These are phyloP conservation scores for Alternaria sp. DNA, from an alignment of 2,329 filamentous ascomycete genomes.

Conservation along the genomic window DNA sequence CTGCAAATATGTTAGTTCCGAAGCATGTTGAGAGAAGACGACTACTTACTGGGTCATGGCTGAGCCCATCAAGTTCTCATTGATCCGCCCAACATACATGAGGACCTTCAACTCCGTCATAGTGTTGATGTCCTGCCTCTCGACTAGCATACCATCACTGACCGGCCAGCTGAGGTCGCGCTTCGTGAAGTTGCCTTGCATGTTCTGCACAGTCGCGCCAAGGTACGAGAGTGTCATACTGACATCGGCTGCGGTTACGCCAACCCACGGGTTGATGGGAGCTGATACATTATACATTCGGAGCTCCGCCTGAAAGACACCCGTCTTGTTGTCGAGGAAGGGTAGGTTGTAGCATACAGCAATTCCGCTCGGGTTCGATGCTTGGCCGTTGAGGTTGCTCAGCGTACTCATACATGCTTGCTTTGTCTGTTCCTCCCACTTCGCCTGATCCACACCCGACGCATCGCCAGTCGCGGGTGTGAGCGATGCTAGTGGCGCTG, in stretches of 20 bases:
- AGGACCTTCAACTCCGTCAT: conserved; percentile 66
- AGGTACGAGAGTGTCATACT: conserved; percentile 54
- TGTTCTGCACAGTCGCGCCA: conserved; percentile 54
- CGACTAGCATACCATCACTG: conserved; percentile 38
- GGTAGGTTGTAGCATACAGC: conserved; percentile 86
- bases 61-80: conserved; percentile 62
- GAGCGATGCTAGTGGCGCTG: conserved; percentile 42
- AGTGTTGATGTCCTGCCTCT: conserved; percentile 38
- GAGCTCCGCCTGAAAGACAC: conserved; percentile 79
- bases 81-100: conserved; percentile 74
- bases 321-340: conserved; percentile 71
- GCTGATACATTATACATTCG: conserved; percentile 75
- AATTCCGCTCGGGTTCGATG: conserved; percentile 78
- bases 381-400: conserved; percentile 60
- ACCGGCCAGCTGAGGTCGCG: conserved; percentile 39
- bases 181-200: conserved; percentile 46
- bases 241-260: conserved; percentile 51
- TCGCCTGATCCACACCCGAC: conserved; percentile 38
- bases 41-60: conserved; percentile 68
- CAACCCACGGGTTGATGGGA: conserved; percentile 60
- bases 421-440: conserved; percentile 51
- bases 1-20: conserved; percentile 49
- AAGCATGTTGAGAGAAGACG: background rate
- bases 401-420: conserved; percentile 69
- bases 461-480: conserved; percentile 49